These are phyloP conservation scores for Fagus sylvatica DNA, from an alignment of 306 rosid genomes.

Conservation along the genomic window DNA sequence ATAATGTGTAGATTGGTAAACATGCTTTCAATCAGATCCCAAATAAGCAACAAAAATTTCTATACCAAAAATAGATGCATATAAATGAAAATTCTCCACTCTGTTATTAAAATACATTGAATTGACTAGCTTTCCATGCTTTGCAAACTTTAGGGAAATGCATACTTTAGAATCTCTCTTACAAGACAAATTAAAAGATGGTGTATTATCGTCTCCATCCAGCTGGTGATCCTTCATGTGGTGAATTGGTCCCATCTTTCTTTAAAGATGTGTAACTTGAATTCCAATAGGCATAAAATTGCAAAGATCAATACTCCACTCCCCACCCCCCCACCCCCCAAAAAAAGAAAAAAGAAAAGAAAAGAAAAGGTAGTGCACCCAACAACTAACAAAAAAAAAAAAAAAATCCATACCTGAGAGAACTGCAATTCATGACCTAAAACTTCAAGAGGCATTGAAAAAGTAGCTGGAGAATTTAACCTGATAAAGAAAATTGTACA, in stretches of 20 bases:
- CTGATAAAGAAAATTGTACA: constrained; percentile 38
- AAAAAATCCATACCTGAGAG: constrained; percentile 55
- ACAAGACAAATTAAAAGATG: background rate
- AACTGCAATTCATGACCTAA: constrained; percentile 83
- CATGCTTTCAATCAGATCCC: constrained; percentile 1
- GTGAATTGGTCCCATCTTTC: background rate
- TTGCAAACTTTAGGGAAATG: background rate
- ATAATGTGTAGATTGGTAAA: background rate
- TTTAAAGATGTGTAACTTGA: background rate
- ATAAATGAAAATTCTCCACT: background rate
- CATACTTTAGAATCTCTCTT: background rate
- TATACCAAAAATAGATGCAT: background rate
- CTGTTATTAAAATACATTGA: background rate
- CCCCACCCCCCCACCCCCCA: background rate
- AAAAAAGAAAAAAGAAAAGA: background rate
- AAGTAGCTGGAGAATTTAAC: constrained; percentile 80
- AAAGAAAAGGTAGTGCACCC: background rate
- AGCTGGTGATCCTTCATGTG: background rate
- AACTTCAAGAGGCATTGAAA: constrained; percentile 79
- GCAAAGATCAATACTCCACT: constrained; percentile 1
- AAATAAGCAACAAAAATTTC: background rate
- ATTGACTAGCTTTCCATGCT: background rate
- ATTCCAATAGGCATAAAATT: background rate
- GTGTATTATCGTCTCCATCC: background rate
- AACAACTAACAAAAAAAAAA: background rate